Evolutionary conservation across 225 moss, liverwort and hornwort species (phyloP).

Genomic region (Pseudoscleropodium purum): DNA sequence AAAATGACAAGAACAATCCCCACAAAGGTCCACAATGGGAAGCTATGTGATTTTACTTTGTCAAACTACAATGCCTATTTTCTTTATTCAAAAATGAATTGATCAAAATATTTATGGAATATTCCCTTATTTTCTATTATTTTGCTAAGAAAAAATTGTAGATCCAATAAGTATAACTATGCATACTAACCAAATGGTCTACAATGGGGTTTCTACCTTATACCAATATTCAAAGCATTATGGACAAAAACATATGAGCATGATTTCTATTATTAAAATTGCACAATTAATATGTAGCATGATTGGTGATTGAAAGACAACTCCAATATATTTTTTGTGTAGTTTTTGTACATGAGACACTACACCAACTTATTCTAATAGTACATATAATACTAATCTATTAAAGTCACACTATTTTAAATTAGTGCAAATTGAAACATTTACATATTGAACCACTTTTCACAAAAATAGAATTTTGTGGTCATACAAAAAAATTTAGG

Average conservation of each 20-base stretch:
- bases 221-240: neutral
- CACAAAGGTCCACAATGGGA: accelerated
- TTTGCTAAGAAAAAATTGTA: neutral
- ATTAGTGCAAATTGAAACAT: neutral
- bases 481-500: neutral
- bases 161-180: neutral
- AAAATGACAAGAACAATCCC: accelerated
- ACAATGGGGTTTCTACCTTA: neutral
- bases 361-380: accelerated
- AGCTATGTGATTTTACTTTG: neutral
- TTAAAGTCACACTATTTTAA: neutral
- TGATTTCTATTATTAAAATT: neutral
- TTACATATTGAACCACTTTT: neutral
- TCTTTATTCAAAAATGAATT: neutral
- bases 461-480: neutral
- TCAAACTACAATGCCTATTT: neutral
- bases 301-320: neutral
- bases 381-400: neutral
- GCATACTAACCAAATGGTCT: accelerated
- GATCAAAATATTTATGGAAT: accelerated
- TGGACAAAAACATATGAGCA: neutral
- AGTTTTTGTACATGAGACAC: accelerated
- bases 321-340: neutral
- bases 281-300: neutral
- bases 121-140: neutral